A percentile compares a stretch with the other conserved stretches of the same genome.
Evolutionary conservation across 306 rosid genomes (phyloP).

Genomic region (Cyamopsis tetragonoloba): DNA sequence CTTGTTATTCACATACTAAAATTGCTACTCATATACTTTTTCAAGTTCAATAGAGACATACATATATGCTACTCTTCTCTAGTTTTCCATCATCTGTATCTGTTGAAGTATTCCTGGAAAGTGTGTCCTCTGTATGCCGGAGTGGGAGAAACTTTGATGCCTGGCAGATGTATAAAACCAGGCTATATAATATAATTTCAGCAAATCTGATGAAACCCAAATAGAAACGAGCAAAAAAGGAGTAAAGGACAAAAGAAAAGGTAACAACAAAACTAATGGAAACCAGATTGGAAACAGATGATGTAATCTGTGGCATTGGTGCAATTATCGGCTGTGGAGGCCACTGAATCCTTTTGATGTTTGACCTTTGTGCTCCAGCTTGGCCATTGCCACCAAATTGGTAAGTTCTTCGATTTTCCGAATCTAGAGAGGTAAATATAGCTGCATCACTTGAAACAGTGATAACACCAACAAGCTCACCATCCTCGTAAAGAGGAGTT

Average conservation of each 20-base stretch:
- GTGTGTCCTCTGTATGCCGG: slow-evolving; percentile 28
- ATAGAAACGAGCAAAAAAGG: background rate
- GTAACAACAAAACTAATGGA: slow-evolving; percentile 15
- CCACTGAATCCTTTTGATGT: slow-evolving; percentile 45
- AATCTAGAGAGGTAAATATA: slow-evolving; percentile 21
- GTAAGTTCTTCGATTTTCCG: slow-evolving; percentile 24
- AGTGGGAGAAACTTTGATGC: slow-evolving; percentile 42
- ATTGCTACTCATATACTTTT: background rate
- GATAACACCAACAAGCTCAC: slow-evolving; percentile 50
- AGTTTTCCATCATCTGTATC: slow-evolving; percentile 28
- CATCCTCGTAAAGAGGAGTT: slow-evolving; percentile 55
- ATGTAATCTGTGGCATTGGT: slow-evolving; percentile 53
- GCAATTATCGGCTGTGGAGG: slow-evolving; percentile 43
- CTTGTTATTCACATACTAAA: background rate
- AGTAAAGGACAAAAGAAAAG: slow-evolving; percentile 17
- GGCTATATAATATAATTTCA: background rate
- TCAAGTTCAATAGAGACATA: slow-evolving; percentile 27
- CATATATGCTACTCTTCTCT: slow-evolving; percentile 26
- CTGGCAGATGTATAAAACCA: slow-evolving; percentile 33
- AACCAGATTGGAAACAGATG: slow-evolving; percentile 76
- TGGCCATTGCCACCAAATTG: slow-evolving; percentile 28
- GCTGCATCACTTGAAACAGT: slow-evolving; percentile 61
- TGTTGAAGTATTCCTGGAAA: slow-evolving; percentile 29
- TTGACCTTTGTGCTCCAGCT: slow-evolving; percentile 31
- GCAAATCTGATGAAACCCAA: slow-evolving; percentile 4